These are phyloP conservation scores for Suhomyces maxii DNA, from an alignment of 1,139 yeast genomes.

Conservation along the genomic window DNA sequence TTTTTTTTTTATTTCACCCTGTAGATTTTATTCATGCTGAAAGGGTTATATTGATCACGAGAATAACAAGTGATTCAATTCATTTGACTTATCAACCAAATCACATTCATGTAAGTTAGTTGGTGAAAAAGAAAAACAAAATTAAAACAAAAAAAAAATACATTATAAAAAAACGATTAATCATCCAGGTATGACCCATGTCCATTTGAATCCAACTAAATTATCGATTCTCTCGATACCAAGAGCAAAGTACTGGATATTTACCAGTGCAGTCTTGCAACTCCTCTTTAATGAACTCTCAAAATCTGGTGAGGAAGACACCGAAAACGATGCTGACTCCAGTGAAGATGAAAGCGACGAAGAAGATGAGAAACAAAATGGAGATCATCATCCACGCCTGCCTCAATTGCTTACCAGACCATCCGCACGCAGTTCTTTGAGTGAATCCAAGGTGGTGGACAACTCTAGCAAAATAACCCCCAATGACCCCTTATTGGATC, in stretches of 20 bases:
- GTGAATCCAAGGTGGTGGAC: conserved; percentile 13
- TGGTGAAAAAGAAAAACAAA: too few relatives aligned
- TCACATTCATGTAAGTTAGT: too few relatives aligned
- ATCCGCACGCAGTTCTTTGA: background rate
- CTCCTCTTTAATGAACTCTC: conserved; percentile 28
- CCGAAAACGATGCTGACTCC: conserved; percentile 19
- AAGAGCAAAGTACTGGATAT: conserved; percentile 51
- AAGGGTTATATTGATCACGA: too few relatives aligned
- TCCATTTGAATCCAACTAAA: conserved; percentile 36
- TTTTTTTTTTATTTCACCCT: too few relatives aligned
- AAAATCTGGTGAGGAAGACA: conserved; percentile 8
- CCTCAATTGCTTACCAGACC: background rate
- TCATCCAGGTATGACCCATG: conserved; percentile 9
- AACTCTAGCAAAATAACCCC: conserved; percentile 20
- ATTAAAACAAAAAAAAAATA: background rate
- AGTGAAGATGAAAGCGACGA: conserved; percentile 3
- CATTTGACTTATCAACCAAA: too few relatives aligned
- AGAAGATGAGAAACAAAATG: background rate
- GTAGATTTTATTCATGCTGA: too few relatives aligned
- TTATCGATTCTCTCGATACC: conserved; percentile 51
- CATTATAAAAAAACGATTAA: background rate
- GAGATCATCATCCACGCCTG: conserved; percentile 7
- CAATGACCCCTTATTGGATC: background rate
- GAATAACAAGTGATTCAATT: too few relatives aligned
- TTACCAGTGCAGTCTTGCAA: conserved; percentile 45